Conservation (phyloP, 345 rosid genomes). For the Euclidium syriacum region DNA sequence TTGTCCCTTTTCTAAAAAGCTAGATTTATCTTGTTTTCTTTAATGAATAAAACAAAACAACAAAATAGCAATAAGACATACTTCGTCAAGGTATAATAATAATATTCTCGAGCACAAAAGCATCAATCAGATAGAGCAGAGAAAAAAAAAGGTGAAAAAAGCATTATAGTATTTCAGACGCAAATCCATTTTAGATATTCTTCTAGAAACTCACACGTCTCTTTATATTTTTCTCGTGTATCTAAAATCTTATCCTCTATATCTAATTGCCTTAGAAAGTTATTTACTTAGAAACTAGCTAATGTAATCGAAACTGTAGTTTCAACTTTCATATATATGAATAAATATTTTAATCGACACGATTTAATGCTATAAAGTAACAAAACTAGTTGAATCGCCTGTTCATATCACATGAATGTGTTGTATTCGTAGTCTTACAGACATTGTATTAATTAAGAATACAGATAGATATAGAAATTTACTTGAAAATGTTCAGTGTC, state of each 20-base stretch:
- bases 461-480: no score
- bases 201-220: conserved; percentile 20
- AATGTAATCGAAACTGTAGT: neutral
- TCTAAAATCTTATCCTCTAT: conserved; percentile 7
- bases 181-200: conserved; percentile 22
- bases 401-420: conserved; percentile 1
- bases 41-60: neutral
- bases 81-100: conserved; percentile 2
- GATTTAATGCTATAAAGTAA: neutral
- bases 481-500: no score
- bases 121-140: conserved; percentile 1
- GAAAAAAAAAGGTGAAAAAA: neutral
- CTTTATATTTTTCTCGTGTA: neutral
- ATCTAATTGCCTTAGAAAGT: neutral
- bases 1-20: conserved; percentile 19
- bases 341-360: neutral
- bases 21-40: neutral
- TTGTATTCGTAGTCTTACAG: neutral
- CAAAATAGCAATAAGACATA: neutral
- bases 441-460: no score
- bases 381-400: neutral
- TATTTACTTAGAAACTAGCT: neutral
- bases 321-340: no score
- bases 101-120: conserved; percentile 6
- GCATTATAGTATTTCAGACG: conserved; percentile 26